A percentile compares a stretch with the other conserved stretches of the same genome.
phyloP scores from a whole-genome alignment of 1,284 basidiomycete genomes.

The Trichosporon coremiiforme region DNA sequence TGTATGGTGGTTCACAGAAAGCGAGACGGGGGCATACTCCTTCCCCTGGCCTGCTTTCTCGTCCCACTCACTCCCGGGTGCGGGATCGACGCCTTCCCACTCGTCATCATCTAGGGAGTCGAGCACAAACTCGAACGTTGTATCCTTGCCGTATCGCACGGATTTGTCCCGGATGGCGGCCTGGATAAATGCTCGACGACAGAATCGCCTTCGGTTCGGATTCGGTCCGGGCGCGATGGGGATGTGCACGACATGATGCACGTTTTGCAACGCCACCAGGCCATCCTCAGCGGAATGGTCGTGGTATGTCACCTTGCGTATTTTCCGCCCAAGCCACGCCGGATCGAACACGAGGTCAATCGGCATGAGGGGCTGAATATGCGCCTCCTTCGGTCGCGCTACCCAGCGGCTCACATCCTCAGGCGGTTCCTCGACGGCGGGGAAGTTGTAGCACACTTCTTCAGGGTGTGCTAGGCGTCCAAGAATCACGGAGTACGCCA shows the following conservation, averaged over 20 bases:
- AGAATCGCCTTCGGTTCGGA: conserved; percentile 9
- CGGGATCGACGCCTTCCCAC: conserved; percentile 3
- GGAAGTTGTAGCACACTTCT: conserved; percentile 15
- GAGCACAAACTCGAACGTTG: conserved; percentile 12
- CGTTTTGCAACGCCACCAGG: not conserved
- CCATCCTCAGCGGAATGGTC: conserved; percentile 9
- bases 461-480: not conserved
- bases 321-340: not conserved
- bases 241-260: conserved; percentile 11
- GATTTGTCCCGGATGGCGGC: not conserved
- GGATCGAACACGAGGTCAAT: conserved; percentile 9
- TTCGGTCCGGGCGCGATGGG: conserved; percentile 6
- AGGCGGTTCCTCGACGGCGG: conserved; percentile 8
- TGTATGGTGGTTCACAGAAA: not conserved
- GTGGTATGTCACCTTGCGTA: conserved; percentile 8
- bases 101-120: conserved; percentile 5
- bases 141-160: not conserved
- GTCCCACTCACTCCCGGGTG: conserved; percentile 8
- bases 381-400: not conserved
- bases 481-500: not conserved
- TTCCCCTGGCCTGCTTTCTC: not conserved
- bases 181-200: conserved; percentile 6
- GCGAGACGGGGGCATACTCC: not conserved
- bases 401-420: conserved; percentile 11
- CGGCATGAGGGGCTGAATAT: conserved; percentile 6